phyloP scores from a whole-genome alignment of 2,329 filamentous ascomycete genomes.

The Tolypocladium ovalisporum region DNA sequence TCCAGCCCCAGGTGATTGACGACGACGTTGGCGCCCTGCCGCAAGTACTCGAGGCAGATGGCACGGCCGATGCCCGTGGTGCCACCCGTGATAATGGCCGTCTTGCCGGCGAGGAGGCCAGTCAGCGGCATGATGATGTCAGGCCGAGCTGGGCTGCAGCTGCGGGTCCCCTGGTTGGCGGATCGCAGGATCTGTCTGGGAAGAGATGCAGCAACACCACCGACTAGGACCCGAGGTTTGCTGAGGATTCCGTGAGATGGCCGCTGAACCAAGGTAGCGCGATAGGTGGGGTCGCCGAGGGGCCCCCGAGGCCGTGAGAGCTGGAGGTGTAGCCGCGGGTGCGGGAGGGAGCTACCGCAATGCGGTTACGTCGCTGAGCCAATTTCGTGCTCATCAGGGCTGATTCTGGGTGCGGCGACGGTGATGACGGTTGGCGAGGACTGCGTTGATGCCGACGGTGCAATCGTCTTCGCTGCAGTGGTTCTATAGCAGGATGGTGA shows the following conservation, averaged over 20 bases:
- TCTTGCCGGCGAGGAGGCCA: constrained; percentile 58
- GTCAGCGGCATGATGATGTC: constrained; percentile 29
- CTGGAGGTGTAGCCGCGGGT: not conserved
- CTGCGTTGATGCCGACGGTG: not conserved
- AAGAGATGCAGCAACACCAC: not conserved
- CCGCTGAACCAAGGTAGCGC: not conserved
- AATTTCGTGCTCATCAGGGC: not conserved
- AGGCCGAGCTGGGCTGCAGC: not conserved
- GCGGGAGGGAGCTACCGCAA: not conserved
- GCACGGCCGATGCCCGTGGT: constrained; percentile 80
- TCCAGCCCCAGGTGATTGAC: constrained; percentile 66
- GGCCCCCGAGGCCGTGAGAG: not conserved
- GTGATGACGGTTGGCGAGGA: not conserved
- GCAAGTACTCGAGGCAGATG: constrained; percentile 68
- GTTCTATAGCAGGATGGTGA: not conserved
- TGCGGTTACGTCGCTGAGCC: not conserved
- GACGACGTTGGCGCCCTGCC: constrained; percentile 67
- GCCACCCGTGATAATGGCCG: constrained; percentile 77
- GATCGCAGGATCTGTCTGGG: not conserved
- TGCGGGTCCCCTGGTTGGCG: not conserved
- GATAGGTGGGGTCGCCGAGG: not conserved
- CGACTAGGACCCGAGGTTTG: not conserved
- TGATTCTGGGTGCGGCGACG: not conserved
- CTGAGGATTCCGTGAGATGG: not conserved
- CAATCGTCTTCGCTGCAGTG: not conserved